Evolutionary conservation across 2,329 filamentous ascomycete genomes (phyloP).

Genomic region (Zasmidium angulare): DNA sequence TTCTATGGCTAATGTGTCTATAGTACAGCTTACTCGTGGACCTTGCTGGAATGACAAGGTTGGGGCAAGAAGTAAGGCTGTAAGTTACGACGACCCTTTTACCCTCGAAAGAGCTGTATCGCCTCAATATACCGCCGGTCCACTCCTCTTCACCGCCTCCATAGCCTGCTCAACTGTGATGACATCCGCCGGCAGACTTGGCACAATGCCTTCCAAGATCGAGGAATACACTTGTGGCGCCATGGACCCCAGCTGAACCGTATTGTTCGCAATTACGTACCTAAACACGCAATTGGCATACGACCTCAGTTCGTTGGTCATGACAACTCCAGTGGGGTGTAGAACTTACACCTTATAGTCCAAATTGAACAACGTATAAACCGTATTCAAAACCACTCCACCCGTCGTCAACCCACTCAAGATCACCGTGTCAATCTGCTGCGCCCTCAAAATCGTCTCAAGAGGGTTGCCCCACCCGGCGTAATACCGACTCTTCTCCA

Average conservation of each 20-base stretch:
- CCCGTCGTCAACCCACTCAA: constrained; percentile 43
- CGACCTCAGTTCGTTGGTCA: too few species aligned
- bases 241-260: constrained; percentile 30
- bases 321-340: too few species aligned
- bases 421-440: constrained; percentile 44
- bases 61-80: too few species aligned
- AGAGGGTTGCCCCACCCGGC: constrained; percentile 43
- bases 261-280: constrained; percentile 35
- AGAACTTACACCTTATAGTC: constrained; percentile 45
- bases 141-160: constrained; percentile 28
- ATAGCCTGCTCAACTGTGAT: constrained; percentile 36
- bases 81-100: too few species aligned
- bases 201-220: constrained; percentile 32
- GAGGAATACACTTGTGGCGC: constrained; percentile 27
- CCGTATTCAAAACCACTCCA: constrained; percentile 45
- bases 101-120: too few species aligned
- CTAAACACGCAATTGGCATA: constrained; percentile 7
- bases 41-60: too few species aligned
- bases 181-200: constrained; percentile 32
- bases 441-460: constrained; percentile 42
- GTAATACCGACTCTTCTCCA: constrained; percentile 47
- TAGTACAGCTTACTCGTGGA: too few species aligned
- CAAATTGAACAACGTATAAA: constrained; percentile 46
- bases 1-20: too few species aligned
- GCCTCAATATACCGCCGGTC: constrained; percentile 27